These are phyloP conservation scores for Pleurotus cornucopiae DNA, from an alignment of 768 basidiomycete genomes.

Conservation along the genomic window DNA sequence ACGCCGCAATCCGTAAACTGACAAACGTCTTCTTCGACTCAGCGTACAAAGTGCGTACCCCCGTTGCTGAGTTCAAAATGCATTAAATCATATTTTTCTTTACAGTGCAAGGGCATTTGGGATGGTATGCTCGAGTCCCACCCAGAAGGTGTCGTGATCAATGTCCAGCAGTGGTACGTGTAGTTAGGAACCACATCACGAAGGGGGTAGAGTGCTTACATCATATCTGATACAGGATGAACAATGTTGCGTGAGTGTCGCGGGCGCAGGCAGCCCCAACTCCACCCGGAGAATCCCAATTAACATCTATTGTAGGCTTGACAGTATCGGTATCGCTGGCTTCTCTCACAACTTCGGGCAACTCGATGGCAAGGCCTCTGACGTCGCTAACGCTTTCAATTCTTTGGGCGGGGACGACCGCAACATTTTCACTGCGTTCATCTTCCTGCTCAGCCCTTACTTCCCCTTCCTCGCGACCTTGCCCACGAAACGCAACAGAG, in stretches of 20 bases:
- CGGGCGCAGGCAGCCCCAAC: no score
- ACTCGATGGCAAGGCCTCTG: conserved; percentile 41
- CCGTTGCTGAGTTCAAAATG: neutral
- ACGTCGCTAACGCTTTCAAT: conserved; percentile 39
- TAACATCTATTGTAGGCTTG: conserved; percentile 32
- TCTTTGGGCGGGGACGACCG: conserved; percentile 23
- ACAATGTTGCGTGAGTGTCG: conserved; percentile 33
- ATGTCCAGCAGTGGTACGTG: conserved; percentile 38
- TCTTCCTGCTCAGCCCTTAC: conserved; percentile 29
- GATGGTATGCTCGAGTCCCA: conserved; percentile 22
- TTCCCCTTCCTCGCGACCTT: conserved; percentile 31
- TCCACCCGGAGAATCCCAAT: neutral
- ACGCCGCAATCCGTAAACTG: conserved; percentile 42
- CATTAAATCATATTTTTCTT: neutral
- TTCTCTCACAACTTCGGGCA: conserved; percentile 56
- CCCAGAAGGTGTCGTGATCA: conserved; percentile 29
- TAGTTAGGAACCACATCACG: neutral
- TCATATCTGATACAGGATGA: conserved; percentile 31
- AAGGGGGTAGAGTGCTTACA: neutral
- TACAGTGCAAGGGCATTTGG: conserved; percentile 30
- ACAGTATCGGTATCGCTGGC: conserved; percentile 54
- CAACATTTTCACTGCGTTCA: conserved; percentile 15
- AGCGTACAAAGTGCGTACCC: conserved; percentile 37
- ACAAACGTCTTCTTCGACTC: conserved; percentile 47
- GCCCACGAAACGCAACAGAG: conserved; percentile 29